A percentile compares a stretch with the other conserved stretches of the same genome.
phyloP scores from a whole-genome alignment of 2,329 filamentous ascomycete genomes.

The Xylariales sp. region DNA sequence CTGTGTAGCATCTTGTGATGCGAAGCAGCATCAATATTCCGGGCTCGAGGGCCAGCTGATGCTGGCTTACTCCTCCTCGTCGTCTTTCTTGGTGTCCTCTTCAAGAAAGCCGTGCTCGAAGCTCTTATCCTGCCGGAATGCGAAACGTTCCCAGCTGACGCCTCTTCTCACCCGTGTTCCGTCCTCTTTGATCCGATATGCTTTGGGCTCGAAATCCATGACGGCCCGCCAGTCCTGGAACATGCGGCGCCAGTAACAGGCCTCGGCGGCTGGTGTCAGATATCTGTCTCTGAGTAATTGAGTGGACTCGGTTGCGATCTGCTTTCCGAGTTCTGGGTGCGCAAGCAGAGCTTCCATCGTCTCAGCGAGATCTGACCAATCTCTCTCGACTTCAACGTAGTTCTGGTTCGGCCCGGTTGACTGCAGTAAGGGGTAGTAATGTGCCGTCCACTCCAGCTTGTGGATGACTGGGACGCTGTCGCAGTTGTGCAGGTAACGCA shows the following conservation, averaged over 20 bases:
- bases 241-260: slow-evolving; percentile 46
- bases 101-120: slow-evolving; percentile 19
- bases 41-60: too few species aligned
- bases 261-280: slow-evolving; percentile 48
- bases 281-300: slow-evolving; percentile 46
- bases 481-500: slow-evolving; percentile 28
- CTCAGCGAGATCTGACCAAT: slow-evolving; percentile 33
- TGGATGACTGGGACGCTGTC: slow-evolving; percentile 44
- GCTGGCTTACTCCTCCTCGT: slow-evolving; percentile 6
- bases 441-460: slow-evolving; percentile 41
- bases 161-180: slow-evolving; percentile 20
- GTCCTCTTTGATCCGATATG: slow-evolving; percentile 13
- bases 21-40: too few species aligned
- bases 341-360: slow-evolving; percentile 36
- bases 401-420: slow-evolving; percentile 42
- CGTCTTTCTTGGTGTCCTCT: slow-evolving; percentile 11
- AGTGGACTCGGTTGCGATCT: slow-evolving; percentile 44
- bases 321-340: slow-evolving; percentile 37
- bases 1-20: too few species aligned
- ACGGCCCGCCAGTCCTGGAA: slow-evolving; percentile 16
- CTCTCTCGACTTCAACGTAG: slow-evolving; percentile 41
- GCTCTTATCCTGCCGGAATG: slow-evolving; percentile 18
- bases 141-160: slow-evolving; percentile 20
- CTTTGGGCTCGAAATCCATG: slow-evolving; percentile 18
- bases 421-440: slow-evolving; percentile 41